Conservation (phyloP, 2,329 filamentous ascomycete genomes). For the Tothia fuscella region DNA sequence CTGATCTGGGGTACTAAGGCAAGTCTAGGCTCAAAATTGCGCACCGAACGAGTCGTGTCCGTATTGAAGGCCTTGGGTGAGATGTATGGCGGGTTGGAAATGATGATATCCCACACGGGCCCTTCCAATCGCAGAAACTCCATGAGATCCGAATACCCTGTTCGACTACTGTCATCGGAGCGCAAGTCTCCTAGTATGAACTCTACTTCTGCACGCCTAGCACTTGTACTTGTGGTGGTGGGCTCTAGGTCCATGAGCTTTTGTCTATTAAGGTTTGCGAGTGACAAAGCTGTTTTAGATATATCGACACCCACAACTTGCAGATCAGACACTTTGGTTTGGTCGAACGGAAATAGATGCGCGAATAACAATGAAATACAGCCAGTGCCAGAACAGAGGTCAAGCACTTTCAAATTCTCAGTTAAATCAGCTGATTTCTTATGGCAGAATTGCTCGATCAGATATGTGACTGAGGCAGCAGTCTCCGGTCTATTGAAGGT, state of each 20-base stretch:
- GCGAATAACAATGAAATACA: slow-evolving; percentile 75
- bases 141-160: background rate
- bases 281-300: slow-evolving; percentile 48
- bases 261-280: slow-evolving; percentile 53
- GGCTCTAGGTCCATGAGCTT: too few relatives aligned
- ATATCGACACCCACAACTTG: slow-evolving; percentile 62
- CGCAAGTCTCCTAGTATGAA: slow-evolving; percentile 27
- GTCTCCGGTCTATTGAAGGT: slow-evolving; percentile 31
- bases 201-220: too few relatives aligned
- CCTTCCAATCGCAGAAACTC: background rate
- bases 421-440: slow-evolving; percentile 14
- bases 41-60: slow-evolving; percentile 60
- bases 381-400: slow-evolving; percentile 83
- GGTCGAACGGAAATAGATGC: slow-evolving; percentile 38
- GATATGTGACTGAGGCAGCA: slow-evolving; percentile 27
- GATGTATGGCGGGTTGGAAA: slow-evolving; percentile 89
- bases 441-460: slow-evolving; percentile 20
- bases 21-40: slow-evolving; percentile 66
- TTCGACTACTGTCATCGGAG: background rate
- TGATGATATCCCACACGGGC: slow-evolving; percentile 48
- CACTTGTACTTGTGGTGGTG: too few relatives aligned
- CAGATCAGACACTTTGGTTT: slow-evolving; percentile 22
- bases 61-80: slow-evolving; percentile 49
- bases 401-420: slow-evolving; percentile 50
- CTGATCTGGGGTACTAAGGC: slow-evolving; percentile 56